Conservation (phyloP, 2,329 filamentous ascomycete genomes). For the Zalaria obscura region DNA sequence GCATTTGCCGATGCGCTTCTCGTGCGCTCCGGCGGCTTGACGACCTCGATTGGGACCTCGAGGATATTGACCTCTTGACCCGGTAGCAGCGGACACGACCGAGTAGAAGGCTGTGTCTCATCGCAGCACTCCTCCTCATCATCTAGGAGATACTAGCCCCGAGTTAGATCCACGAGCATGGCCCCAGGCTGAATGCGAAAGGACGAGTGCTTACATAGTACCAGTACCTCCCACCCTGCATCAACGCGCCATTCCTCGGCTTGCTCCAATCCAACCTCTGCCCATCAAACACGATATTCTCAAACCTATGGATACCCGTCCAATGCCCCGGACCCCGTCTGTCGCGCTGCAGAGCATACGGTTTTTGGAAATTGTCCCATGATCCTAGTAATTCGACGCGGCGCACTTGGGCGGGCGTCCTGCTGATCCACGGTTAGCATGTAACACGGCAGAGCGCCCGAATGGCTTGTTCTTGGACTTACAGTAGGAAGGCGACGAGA, state of each 20-base stretch:
- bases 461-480: constrained; percentile 2
- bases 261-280: constrained; percentile 35
- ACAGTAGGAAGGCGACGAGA: constrained; percentile 23
- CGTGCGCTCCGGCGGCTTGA: constrained; percentile 11
- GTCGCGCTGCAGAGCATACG: constrained; percentile 73
- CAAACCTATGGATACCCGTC: constrained; percentile 78
- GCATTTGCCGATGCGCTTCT: constrained; percentile 16
- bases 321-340: constrained; percentile 60
- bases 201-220: constrained; percentile 62
- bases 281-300: constrained; percentile 73
- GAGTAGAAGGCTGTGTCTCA: constrained; percentile 57
- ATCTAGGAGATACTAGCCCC: constrained; percentile 63
- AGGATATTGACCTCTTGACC: constrained; percentile 80
- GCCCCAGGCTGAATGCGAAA: constrained; percentile 3
- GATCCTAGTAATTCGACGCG: constrained; percentile 76
- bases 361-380: constrained; percentile 82
- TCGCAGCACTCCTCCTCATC: constrained; percentile 66
- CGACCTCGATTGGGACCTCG: constrained; percentile 56
- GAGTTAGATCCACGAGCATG: constrained; percentile 13
- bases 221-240: constrained; percentile 88
- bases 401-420: constrained; percentile 36
- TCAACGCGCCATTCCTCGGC: constrained; percentile 63
- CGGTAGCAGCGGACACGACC: constrained; percentile 69
- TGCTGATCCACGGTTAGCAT: constrained; percentile 4
- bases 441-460: neutral